phyloP scores from a whole-genome alignment of 306 rosid species.

The Gastrolobium villosum region DNA sequence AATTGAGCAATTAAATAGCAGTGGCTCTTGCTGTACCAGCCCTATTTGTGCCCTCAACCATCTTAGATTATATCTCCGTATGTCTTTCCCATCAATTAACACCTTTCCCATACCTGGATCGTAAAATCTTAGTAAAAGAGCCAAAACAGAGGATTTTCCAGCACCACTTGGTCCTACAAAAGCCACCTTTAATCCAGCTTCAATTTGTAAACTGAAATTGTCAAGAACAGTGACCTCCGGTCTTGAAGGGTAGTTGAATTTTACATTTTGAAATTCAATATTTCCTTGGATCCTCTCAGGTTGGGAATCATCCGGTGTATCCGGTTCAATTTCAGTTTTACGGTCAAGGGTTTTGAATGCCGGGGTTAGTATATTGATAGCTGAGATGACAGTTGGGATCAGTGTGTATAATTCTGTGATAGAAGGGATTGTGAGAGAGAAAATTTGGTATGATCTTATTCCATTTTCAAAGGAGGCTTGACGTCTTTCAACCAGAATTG shows the following conservation, averaged over 20 bases:
- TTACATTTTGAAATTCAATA: conserved; percentile 67
- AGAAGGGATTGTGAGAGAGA: conserved; percentile 94
- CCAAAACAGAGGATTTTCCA: conserved; percentile 81
- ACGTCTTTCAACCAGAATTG: conserved; percentile 65
- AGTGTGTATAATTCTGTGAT: conserved; percentile 91
- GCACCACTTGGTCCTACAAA: conserved; percentile 92
- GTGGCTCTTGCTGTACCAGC: conserved; percentile 89
- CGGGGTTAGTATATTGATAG: conserved; percentile 78
- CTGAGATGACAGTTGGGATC: conserved; percentile 86
- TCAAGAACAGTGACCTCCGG: conserved; percentile 71
- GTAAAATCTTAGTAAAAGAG: conserved; percentile 82
- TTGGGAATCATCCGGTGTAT: conserved; percentile 59
- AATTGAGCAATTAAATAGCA: conserved; percentile 81
- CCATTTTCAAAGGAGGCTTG: conserved; percentile 75
- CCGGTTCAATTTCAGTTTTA: conserved; percentile 77
- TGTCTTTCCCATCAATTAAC: conserved; percentile 72
- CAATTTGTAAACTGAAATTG: conserved; percentile 75
- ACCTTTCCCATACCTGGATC: conserved; percentile 74
- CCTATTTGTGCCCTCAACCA: conserved; percentile 84
- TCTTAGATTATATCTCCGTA: conserved; percentile 77
- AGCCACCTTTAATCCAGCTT: conserved; percentile 77
- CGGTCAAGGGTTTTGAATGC: conserved; percentile 83
- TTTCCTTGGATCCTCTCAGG: conserved; percentile 63
- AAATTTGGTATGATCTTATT: conserved; percentile 90
- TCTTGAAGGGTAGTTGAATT: conserved; percentile 77